A percentile compares a stretch with the other conserved stretches of the same genome.
Evolutionary conservation across 306 rosid genomes (phyloP).

Genomic region (Styphnolobium japonicum): DNA sequence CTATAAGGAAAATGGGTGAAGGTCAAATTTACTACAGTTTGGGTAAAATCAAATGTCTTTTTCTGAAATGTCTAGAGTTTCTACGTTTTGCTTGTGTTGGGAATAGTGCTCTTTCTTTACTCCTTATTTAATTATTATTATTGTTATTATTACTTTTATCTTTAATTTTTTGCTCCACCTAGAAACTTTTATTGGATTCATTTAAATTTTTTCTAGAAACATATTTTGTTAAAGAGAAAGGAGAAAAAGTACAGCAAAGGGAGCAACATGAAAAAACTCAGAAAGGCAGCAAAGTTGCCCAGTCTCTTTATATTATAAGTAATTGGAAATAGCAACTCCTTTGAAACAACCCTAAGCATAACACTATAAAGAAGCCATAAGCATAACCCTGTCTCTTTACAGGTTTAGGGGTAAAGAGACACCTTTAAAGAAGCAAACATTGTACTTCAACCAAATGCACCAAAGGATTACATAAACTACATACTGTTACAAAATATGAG

Average conservation of each 20-base stretch:
- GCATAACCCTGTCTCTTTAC: too few relatives aligned
- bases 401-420: too few relatives aligned
- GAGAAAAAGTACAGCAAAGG: too few relatives aligned
- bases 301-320: not conserved
- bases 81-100: not conserved
- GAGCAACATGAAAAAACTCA: not conserved
- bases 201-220: not conserved
- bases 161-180: not conserved
- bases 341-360: not conserved
- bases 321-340: not conserved
- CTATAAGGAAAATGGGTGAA: too few relatives aligned
- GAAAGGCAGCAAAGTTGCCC: not conserved
- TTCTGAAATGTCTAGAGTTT: not conserved
- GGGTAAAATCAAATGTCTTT: not conserved
- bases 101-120: not conserved
- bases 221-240: not conserved
- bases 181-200: not conserved
- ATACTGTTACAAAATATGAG: not conserved
- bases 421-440: not conserved
- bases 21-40: not conserved
- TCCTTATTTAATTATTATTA: not conserved
- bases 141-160: not conserved
- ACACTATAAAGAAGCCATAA: too few relatives aligned
- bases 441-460: not conserved
- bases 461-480: not conserved